Conservation (phyloP, 176 grass and related monocot genomes). For the Bromus sterilis region DNA sequence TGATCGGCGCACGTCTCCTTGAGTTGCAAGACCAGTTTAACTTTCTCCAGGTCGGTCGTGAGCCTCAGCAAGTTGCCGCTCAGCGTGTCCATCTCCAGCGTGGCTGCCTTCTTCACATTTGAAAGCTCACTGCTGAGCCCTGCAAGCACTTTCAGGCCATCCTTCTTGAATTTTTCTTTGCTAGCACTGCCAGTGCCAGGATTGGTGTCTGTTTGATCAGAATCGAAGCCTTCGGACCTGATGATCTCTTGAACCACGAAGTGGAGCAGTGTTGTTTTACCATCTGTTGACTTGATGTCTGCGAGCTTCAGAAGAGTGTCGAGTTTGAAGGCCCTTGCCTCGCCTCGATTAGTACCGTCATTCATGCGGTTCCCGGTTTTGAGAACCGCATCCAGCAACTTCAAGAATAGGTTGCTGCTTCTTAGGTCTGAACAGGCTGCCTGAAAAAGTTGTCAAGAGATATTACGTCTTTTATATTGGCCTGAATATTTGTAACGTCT, state of each 20-base stretch:
- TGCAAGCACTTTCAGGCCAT: constrained; percentile 41
- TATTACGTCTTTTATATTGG: constrained; percentile 40
- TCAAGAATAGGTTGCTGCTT: constrained; percentile 66
- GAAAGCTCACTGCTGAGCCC: constrained; percentile 62
- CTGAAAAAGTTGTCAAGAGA: constrained; percentile 49
- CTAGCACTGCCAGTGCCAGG: constrained; percentile 29
- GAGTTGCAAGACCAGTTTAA: constrained; percentile 45
- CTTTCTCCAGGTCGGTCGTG: constrained; percentile 46
- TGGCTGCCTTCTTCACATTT: constrained; percentile 68
- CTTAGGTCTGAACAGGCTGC: constrained; percentile 73
- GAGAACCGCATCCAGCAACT: constrained; percentile 55
- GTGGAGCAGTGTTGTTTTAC: constrained; percentile 65
- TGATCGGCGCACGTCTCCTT: constrained; percentile 29
- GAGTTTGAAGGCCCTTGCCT: constrained; percentile 51
- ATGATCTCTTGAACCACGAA: constrained; percentile 78
- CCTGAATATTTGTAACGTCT: background rate
- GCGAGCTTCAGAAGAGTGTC: constrained; percentile 62
- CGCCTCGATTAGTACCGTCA: constrained; percentile 36
- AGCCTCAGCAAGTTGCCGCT: constrained; percentile 35
- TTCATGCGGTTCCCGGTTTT: constrained; percentile 65
- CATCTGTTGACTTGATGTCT: constrained; percentile 57
- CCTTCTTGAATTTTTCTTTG: constrained; percentile 63
- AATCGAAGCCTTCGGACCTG: constrained; percentile 40
- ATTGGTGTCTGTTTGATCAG: constrained; percentile 14
- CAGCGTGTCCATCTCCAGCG: constrained; percentile 48